A percentile compares a stretch with the other conserved stretches of the same genome.
Evolutionary conservation across 495 filamentous ascomycete genomes (phyloP).

Genomic region (Penicillium verhagenii): DNA sequence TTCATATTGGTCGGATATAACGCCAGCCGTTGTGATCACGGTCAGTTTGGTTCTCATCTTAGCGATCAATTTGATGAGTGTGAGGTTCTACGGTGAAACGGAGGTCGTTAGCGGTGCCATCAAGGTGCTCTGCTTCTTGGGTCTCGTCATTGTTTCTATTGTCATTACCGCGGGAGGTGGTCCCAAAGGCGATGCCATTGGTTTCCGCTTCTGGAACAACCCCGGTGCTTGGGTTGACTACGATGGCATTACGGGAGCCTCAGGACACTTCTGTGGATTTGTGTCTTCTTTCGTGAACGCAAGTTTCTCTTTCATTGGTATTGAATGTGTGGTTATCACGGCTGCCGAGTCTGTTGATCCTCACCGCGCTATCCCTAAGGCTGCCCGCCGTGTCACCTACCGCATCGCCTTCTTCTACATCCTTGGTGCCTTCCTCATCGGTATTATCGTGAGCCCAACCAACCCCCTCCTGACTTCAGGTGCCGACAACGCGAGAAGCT

Average conservation of each 20-base stretch:
- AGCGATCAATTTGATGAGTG: slow-evolving; percentile 65
- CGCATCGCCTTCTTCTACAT: slow-evolving; percentile 83
- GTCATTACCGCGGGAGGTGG: slow-evolving; percentile 68
- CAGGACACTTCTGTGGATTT: slow-evolving; percentile 46
- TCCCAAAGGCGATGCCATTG: slow-evolving; percentile 58
- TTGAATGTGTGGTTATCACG: slow-evolving; percentile 73
- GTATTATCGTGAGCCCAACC: slow-evolving; percentile 45
- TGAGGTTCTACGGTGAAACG: slow-evolving; percentile 69
- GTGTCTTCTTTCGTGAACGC: slow-evolving; percentile 47
- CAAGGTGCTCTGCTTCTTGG: slow-evolving; percentile 74
- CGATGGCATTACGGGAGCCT: slow-evolving; percentile 32
- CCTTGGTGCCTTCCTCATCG: slow-evolving; percentile 55
- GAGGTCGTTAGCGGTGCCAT: slow-evolving; percentile 71
- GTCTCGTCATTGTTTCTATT: slow-evolving; percentile 65
- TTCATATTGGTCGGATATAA: slow-evolving; percentile 60
- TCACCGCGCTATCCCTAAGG: slow-evolving; percentile 70
- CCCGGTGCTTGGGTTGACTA: slow-evolving; percentile 42
- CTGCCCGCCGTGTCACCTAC: slow-evolving; percentile 81
- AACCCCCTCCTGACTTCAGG: slow-evolving; percentile 55
- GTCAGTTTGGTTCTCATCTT: slow-evolving; percentile 68
- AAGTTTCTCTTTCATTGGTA: slow-evolving; percentile 55
- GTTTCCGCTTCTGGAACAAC: slow-evolving; percentile 68
- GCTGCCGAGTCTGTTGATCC: slow-evolving; percentile 84
- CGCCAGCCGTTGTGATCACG: slow-evolving; percentile 63
- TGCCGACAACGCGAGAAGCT: slow-evolving; percentile 41